Base-by-base conservation (phyloP, 225 moss, liverwort and hornwort genomes). In the Anthoceros angustus region DNA sequence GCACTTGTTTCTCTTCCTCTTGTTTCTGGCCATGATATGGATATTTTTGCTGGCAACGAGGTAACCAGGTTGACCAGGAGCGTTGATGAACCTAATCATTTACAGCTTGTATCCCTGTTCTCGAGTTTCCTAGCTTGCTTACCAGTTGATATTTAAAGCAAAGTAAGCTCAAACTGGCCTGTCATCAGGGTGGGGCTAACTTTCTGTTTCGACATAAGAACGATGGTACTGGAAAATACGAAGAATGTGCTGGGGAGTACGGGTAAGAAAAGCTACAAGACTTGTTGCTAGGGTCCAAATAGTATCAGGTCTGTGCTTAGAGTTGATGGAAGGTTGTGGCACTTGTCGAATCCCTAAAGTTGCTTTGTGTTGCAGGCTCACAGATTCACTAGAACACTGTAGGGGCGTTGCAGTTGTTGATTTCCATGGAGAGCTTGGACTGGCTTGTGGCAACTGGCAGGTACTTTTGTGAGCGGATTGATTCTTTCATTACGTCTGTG, bases 31-130 rank as follows among this genome's bases (percentile, higher is more conserved):
- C 75, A 76, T 63, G 74, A 82, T 0, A 93, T 93, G 92, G 92
- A 93, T 74, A 89, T 93, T 48, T 93, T 93, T 80, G 89, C 87
- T 61, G 92, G 92, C 78, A 93, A 89, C 68, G 92, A 93, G 92
- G 88, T 92, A 70, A 62, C 2, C 50, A 15, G 50, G 21, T 15
- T 16, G 50, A 55, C 21, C 2, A 15, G 4, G 4, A 55, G 16
- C 4, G 5, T 21, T 15, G 50, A 32, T 32, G 32, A 32, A 32
- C 32, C 32, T 4, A 32, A 32, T 4, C 32, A 32, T 1, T 4
- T 32, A 32, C 32, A 32, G 32, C 32, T 32, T 32, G 32, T 32
- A 32, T 32, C 32, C 4, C 4, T 32, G 32, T 32, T 1, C 32
- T 32, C 32, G 32, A 32, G 32, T 32, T 32, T 32, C 32, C 32